A percentile compares a stretch with the other conserved stretches of the same genome.
Evolutionary conservation across 1,284 basidiomycete species (phyloP).

Genomic region (Kalmanozyma brasiliensis): DNA sequence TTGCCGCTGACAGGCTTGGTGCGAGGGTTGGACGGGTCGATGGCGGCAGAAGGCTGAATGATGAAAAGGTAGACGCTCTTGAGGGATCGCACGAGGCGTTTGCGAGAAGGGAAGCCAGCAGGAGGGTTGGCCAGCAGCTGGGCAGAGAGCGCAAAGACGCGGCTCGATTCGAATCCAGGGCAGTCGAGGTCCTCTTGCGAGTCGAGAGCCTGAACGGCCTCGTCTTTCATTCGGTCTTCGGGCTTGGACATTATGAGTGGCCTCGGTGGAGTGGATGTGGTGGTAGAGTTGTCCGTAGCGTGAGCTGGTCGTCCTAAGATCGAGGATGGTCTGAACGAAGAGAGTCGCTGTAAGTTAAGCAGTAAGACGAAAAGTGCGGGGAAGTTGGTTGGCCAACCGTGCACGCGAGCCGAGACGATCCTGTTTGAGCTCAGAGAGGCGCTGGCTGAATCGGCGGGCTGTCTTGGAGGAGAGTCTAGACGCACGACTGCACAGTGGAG

Average conservation of each 20-base stretch:
- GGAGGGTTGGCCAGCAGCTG: conserved; percentile 53
- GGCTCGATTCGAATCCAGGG: conserved; percentile 60
- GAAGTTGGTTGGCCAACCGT: no score
- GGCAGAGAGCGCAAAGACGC: conserved; percentile 58
- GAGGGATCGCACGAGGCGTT: conserved; percentile 52
- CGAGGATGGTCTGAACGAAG: no score
- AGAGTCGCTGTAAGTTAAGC: no score
- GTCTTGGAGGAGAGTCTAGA: no score
- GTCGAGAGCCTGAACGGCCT: conserved; percentile 53
- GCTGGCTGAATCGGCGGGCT: no score
- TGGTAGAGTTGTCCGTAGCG: background rate
- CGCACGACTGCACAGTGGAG: no score
- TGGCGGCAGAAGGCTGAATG: conserved; percentile 54
- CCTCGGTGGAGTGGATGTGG: conserved; percentile 1
- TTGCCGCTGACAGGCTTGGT: conserved; percentile 49
- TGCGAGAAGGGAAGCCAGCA: conserved; percentile 50
- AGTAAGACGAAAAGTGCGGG: conserved; percentile 4
- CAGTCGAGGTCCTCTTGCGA: conserved; percentile 49
- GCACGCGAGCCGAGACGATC: no score
- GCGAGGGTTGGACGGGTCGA: conserved; percentile 58
- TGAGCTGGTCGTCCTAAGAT: background rate
- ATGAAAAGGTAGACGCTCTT: conserved; percentile 62
- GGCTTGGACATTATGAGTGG: conserved; percentile 18
- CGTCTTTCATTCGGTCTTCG: conserved; percentile 42
- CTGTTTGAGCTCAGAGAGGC: no score